Conservation (phyloP, 495 filamentous ascomycete genomes). For the Chlorociboria aeruginascens region DNA sequence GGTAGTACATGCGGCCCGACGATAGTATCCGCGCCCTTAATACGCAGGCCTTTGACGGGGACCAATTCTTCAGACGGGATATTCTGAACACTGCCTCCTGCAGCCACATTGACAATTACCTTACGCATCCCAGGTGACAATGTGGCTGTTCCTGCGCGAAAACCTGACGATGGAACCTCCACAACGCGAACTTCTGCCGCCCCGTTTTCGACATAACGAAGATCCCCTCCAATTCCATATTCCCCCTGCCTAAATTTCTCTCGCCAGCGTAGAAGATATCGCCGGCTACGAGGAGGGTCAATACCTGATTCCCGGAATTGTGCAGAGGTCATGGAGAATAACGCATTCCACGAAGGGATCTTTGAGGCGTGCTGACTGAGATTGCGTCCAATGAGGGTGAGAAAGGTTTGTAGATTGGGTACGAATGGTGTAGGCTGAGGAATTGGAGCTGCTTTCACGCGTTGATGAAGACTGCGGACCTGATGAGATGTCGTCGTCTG, state of each 20-base stretch:
- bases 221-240: slow-evolving; percentile 68
- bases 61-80: slow-evolving; percentile 28
- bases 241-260: slow-evolving; percentile 67
- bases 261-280: slow-evolving; percentile 78
- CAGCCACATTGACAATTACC: slow-evolving; percentile 62
- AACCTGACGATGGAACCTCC: slow-evolving; percentile 35
- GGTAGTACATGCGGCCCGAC: slow-evolving; percentile 55
- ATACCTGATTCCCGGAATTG: slow-evolving; percentile 76
- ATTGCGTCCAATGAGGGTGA: slow-evolving; percentile 81
- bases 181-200: slow-evolving; percentile 55
- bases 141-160: slow-evolving; percentile 30
- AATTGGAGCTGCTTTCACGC: slow-evolving; percentile 32
- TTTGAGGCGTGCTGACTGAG: slow-evolving; percentile 69
- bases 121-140: slow-evolving; percentile 41
- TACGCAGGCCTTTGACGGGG: slow-evolving; percentile 49
- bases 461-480: slow-evolving; percentile 13
- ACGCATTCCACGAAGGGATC: slow-evolving; percentile 75
- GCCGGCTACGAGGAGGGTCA: slow-evolving; percentile 67
- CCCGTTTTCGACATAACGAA: slow-evolving; percentile 60
- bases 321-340: slow-evolving; percentile 65
- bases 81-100: slow-evolving; percentile 33
- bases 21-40: slow-evolving; percentile 52
- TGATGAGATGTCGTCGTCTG: slow-evolving; percentile 5
- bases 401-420: slow-evolving; percentile 78
- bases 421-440: slow-evolving; percentile 72